phyloP scores from a whole-genome alignment of 1,139 yeast genomes.

The Scheffersomyces quercinus region DNA sequence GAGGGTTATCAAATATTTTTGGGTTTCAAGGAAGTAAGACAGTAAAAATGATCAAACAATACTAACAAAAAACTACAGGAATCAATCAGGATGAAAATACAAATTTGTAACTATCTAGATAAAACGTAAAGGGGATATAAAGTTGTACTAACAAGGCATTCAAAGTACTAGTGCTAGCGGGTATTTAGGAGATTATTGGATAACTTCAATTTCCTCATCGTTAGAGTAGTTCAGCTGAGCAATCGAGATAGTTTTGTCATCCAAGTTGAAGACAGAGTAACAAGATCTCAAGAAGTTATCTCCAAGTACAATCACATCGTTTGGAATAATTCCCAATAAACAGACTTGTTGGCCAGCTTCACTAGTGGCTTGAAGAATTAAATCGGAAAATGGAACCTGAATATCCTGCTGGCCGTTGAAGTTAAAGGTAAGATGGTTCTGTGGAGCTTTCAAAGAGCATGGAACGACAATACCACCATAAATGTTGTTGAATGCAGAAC shows the following conservation, averaged over 20 bases:
- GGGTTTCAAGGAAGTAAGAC: no score
- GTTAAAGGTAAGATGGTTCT: conserved; percentile 25
- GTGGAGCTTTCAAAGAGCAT: conserved; percentile 28
- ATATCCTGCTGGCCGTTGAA: conserved; percentile 25
- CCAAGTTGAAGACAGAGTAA: conserved; percentile 41
- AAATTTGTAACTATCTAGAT: no score
- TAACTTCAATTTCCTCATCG: conserved; percentile 21
- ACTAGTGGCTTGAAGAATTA: conserved; percentile 14
- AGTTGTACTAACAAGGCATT: no score
- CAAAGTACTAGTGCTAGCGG: neutral
- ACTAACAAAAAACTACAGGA: no score
- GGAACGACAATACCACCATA: conserved; percentile 26
- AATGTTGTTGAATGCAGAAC: conserved; percentile 16
- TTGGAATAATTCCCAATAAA: conserved; percentile 18
- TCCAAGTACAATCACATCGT: conserved; percentile 24
- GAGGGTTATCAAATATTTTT: no score
- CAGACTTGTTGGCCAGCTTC: conserved; percentile 11
- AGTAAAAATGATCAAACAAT: no score
- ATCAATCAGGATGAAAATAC: no score
- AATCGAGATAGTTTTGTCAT: conserved; percentile 35
- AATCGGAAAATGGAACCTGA: conserved; percentile 25
- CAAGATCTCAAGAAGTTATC: conserved; percentile 40
- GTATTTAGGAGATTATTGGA: conserved; percentile 5
- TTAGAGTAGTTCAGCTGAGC: conserved; percentile 37
- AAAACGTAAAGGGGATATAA: no score